Evolutionary conservation across 352 stramenopile species (phyloP), one percentile per base, ranked within the genome.

Genomic region (Globisporangium camurandrum): DNA sequence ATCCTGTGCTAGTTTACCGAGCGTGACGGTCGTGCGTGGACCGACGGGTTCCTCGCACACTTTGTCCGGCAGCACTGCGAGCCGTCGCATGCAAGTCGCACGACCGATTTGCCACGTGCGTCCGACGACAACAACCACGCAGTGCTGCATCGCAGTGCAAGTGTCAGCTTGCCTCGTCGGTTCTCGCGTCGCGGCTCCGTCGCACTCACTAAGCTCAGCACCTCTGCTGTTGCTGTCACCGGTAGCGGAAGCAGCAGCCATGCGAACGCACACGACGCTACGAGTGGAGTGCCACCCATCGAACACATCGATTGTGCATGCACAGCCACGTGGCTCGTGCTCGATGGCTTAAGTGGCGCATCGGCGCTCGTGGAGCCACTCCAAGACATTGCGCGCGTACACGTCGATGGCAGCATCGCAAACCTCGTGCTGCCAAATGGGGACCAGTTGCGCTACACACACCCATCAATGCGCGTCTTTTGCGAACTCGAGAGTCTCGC

Each of bases 1-100:
- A n/a, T n/a, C n/a, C n/a, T n/a, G n/a, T n/a, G n/a, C n/a, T 17
- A 83, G 71, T 78, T 73, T 39, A 61, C 56, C 12, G 57, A 68
- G 33, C 33, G 16, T 10, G 61, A 74, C 12, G 66, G 64, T 3
- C 56, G 57, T 2, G 51, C 54, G n/a, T 88, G 77, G 77, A 54
- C 59, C 19, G 77, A 86, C 54, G 77, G 74, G 0, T 81, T 74
- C 34, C 56, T 88, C 10, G 67, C 59, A 16, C 65, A 73, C 14
- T 86, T 84, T 42, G 62, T 88, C 22, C 73, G 69, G 19, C 62
- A 77, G 39, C 69, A 86, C 34, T 70, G 66, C 39, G 46, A 37
- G 12, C 22, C 30, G 4, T 31, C 38, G 19, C 27, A 23, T 9
- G 27, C 37, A 4, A 43, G 37, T 19, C 27, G 36, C 2, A 12